phyloP scores from a whole-genome alignment of 768 basidiomycete species.

The Serpula lacrymans region DNA sequence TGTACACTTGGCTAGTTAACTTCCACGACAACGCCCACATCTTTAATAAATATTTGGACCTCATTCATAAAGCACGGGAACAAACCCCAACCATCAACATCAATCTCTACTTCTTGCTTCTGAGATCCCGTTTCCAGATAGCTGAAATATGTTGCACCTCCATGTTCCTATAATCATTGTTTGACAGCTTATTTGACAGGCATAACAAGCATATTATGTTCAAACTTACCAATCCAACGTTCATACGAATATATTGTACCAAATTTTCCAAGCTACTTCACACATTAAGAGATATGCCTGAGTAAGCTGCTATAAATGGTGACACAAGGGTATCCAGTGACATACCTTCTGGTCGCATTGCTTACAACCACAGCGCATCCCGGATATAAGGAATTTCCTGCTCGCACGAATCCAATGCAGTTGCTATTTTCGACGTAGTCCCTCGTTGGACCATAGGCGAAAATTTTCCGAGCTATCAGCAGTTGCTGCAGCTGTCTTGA shows the following conservation, averaged over 20 bases:
- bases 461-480: slow-evolving; percentile 58
- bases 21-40: too few relatives aligned
- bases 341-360: slow-evolving; percentile 44
- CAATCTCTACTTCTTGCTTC: slow-evolving; percentile 42
- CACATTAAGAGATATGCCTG: too few relatives aligned
- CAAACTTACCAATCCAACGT: slow-evolving; percentile 55
- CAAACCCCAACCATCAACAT: slow-evolving; percentile 58
- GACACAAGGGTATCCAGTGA: too few relatives aligned
- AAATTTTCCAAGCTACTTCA: slow-evolving; percentile 16
- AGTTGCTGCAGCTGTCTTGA: slow-evolving; percentile 51
- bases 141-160: slow-evolving; percentile 40
- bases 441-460: slow-evolving; percentile 59
- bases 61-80: slow-evolving; percentile 57
- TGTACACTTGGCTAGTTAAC: too few relatives aligned
- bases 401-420: slow-evolving; percentile 75
- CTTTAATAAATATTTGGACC: slow-evolving; percentile 58
- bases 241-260: slow-evolving; percentile 57
- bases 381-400: slow-evolving; percentile 47
- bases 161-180: slow-evolving; percentile 28
- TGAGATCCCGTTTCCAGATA: too few relatives aligned
- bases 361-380: slow-evolving; percentile 75
- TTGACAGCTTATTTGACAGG: slow-evolving; percentile 11
- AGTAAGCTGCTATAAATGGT: too few relatives aligned
- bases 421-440: slow-evolving; percentile 61
- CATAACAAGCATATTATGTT: slow-evolving; percentile 5